phyloP scores from a whole-genome alignment of 495 filamentous ascomycete species.

The Jackrogersella multiformis region DNA sequence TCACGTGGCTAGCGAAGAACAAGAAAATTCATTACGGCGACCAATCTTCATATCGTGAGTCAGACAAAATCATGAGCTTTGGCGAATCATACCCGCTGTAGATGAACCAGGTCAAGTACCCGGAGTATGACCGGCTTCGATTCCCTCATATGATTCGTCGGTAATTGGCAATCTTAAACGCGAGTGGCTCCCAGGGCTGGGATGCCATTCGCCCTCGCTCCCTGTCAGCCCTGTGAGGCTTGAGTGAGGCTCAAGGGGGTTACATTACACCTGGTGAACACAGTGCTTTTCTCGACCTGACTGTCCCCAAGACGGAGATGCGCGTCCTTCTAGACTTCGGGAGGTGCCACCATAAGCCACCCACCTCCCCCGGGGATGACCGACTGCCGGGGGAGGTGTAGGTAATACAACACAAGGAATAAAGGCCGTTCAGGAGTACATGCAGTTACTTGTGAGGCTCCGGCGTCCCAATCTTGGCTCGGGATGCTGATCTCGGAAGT shows the following conservation, averaged over 20 bases:
- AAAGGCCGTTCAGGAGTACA: constrained; percentile 25
- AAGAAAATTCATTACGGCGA: constrained; percentile 32
- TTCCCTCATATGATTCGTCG: constrained; percentile 30
- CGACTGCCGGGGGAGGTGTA: constrained; percentile 15
- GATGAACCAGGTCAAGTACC: constrained; percentile 21
- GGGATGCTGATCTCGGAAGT: constrained; percentile 37
- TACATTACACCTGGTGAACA: constrained; percentile 36
- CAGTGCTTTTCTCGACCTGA: constrained; percentile 15
- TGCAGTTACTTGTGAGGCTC: constrained; percentile 41
- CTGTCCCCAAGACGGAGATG: constrained; percentile 24
- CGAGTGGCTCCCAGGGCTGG: constrained; percentile 28
- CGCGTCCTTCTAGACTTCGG: constrained; percentile 12
- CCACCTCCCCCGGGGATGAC: constrained; percentile 26
- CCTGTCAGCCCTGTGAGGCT: constrained; percentile 43
- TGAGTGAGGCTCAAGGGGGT: constrained; percentile 44
- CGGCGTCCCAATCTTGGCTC: constrained; percentile 39
- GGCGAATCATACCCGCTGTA: constrained; percentile 29
- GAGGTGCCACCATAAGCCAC: constrained; percentile 10
- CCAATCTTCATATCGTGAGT: constrained; percentile 22
- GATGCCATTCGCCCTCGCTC: constrained; percentile 24
- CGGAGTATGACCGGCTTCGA: constrained; percentile 21
- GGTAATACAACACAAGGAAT: constrained; percentile 13
- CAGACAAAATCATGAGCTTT: constrained; percentile 5
- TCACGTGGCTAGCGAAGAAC: constrained; percentile 42
- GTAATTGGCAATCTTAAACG: constrained; percentile 35